These are phyloP conservation scores for Lizonia empirigonia DNA, from an alignment of 2,329 filamentous ascomycete species.

Conservation along the genomic window DNA sequence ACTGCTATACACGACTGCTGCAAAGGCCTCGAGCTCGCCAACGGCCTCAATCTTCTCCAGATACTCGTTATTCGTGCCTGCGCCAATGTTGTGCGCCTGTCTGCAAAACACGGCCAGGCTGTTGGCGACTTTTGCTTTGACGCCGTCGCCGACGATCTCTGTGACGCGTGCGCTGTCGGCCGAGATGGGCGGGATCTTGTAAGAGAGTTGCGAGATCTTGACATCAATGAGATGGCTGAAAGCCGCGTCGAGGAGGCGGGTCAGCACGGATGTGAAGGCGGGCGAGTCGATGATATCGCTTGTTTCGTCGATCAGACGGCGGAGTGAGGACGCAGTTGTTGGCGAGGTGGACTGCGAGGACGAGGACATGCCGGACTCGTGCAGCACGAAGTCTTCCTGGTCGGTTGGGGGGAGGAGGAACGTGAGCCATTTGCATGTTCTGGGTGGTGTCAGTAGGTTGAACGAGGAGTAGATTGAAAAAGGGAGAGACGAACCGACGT, in stretches of 20 bases:
- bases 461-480: neutral
- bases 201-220: conserved; percentile 79
- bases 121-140: conserved; percentile 79
- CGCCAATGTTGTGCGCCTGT: conserved; percentile 87
- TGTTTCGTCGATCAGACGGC: conserved; percentile 90
- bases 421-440: conserved; percentile 74
- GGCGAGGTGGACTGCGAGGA: conserved; percentile 46
- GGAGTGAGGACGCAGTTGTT: conserved; percentile 63
- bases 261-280: conserved; percentile 83
- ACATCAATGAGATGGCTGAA: conserved; percentile 84
- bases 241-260: conserved; percentile 81
- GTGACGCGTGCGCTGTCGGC: conserved; percentile 53
- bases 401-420: conserved; percentile 81
- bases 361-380: conserved; percentile 77
- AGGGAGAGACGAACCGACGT: conserved; percentile 53
- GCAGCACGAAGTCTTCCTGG: conserved; percentile 82
- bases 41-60: conserved; percentile 74
- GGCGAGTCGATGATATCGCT: conserved; percentile 95
- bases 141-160: conserved; percentile 58
- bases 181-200: conserved; percentile 64
- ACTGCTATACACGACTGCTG: conserved; percentile 84
- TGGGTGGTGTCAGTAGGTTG: conserved; percentile 24
- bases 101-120: conserved; percentile 87
- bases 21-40: conserved; percentile 78
- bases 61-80: conserved; percentile 59